A percentile compares a stretch with the other conserved stretches of the same genome.
Evolutionary conservation across 2,329 filamentous ascomycete genomes (phyloP).

Genomic region (Trichoderma arundinaceum): DNA sequence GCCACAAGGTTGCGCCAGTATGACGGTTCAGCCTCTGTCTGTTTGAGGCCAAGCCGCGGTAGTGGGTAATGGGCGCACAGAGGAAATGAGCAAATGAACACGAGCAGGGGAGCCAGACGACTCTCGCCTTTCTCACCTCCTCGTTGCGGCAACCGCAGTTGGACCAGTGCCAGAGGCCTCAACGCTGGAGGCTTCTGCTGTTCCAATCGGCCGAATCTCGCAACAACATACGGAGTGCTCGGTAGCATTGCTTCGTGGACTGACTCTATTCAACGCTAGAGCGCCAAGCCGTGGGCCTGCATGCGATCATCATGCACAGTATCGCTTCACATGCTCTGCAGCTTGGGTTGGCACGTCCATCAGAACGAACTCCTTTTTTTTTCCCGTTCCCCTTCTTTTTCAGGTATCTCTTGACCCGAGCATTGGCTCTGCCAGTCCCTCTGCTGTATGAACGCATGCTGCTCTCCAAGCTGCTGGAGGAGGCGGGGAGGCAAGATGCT

Average conservation of each 20-base stretch:
- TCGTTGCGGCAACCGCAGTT: slow-evolving; percentile 10
- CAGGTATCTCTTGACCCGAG: neutral
- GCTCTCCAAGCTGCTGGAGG: slow-evolving; percentile 2
- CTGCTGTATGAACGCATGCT: neutral
- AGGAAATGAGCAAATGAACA: slow-evolving; percentile 28
- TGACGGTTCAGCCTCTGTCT: slow-evolving; percentile 16
- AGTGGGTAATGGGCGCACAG: slow-evolving; percentile 26
- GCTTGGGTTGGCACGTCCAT: neutral
- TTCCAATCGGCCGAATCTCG: neutral
- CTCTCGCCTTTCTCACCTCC: slow-evolving; percentile 4
- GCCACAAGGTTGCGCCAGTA: slow-evolving; percentile 25
- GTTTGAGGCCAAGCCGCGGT: slow-evolving; percentile 17
- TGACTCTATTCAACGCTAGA: neutral
- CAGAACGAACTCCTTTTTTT: slow-evolving; percentile 9
- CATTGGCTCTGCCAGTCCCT: neutral
- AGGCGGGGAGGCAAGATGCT: slow-evolving; percentile 18
- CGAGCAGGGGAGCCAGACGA: slow-evolving; percentile 2
- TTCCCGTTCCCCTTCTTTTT: neutral
- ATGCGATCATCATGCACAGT: neutral
- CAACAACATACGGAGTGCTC: slow-evolving; percentile 5
- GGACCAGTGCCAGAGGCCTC: slow-evolving; percentile 6
- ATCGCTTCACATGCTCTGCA: neutral
- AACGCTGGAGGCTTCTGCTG: slow-evolving; percentile 13
- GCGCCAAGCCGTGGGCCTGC: neutral
- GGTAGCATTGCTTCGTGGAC: neutral